Evolutionary conservation across 2,329 filamentous ascomycete genomes (phyloP).

Genomic region (Purpureocillium takamizusanense): DNA sequence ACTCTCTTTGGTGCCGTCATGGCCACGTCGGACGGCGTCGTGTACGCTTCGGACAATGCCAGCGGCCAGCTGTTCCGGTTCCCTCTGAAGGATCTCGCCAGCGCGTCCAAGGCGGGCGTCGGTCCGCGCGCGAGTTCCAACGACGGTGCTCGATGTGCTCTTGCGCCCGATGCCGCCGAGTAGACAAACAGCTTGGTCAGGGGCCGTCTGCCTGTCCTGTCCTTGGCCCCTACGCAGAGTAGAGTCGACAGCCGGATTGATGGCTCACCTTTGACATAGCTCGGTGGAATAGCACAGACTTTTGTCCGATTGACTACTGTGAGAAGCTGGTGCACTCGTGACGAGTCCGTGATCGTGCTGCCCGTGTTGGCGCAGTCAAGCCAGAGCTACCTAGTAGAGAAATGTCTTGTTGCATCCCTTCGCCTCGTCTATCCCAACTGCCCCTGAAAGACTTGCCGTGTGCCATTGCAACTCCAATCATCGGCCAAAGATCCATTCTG

Average conservation of each 20-base stretch:
- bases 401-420: no score
- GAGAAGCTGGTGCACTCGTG: no score
- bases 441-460: neutral
- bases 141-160: neutral
- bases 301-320: no score
- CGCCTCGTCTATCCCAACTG: no score
- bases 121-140: neutral
- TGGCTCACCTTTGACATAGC: no score
- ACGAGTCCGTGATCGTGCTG: no score
- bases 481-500: neutral
- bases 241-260: no score
- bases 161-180: neutral
- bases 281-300: no score
- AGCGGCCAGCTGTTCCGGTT: neutral
- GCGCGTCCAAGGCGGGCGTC: neutral
- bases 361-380: no score
- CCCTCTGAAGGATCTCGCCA: neutral
- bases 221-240: no score
- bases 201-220: no score
- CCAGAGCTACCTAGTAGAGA: no score
- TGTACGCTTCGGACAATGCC: conserved; percentile 2
- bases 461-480: neutral
- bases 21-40: conserved; percentile 3
- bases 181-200: neutral
- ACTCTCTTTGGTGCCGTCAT: conserved; percentile 3